Evolutionary conservation across 257 asterid genomes (phyloP).

Genomic region (Jaltomata sinuosa): DNA sequence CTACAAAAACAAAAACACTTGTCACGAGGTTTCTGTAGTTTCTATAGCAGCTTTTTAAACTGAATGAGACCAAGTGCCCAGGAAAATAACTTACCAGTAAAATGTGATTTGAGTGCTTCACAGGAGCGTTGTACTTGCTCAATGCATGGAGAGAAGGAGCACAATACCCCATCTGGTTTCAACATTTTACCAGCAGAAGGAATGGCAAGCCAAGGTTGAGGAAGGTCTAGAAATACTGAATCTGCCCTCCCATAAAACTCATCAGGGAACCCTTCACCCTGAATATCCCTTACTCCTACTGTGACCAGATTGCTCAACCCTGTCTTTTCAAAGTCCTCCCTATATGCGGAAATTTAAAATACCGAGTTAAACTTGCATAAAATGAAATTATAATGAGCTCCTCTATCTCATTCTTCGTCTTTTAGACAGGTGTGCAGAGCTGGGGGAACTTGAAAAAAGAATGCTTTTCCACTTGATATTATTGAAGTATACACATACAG

Average conservation of each 20-base stretch:
- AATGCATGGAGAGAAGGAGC: slow-evolving; percentile 96
- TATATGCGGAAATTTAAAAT: slow-evolving; percentile 5
- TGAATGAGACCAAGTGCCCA: background rate
- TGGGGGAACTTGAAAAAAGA: background rate
- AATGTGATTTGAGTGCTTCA: slow-evolving; percentile 49
- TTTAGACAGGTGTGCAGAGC: background rate
- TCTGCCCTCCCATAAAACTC: slow-evolving; percentile 61
- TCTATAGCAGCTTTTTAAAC: background rate
- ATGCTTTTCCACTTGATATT: slow-evolving; percentile 12
- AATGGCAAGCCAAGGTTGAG: slow-evolving; percentile 96
- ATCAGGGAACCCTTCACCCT: slow-evolving; percentile 92
- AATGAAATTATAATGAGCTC: background rate
- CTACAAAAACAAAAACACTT: slow-evolving; percentile 26
- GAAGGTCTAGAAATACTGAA: slow-evolving; percentile 86
- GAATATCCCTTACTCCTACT: slow-evolving; percentile 85
- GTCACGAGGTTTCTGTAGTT: background rate
- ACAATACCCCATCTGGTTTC: slow-evolving; percentile 82
- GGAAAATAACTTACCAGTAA: slow-evolving; percentile 46
- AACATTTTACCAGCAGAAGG: slow-evolving; percentile 90
- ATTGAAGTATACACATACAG: background rate
- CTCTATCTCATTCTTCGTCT: background rate
- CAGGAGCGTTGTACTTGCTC: slow-evolving; percentile 95
- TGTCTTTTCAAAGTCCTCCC: slow-evolving; percentile 76
- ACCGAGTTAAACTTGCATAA: background rate
- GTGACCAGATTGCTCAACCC: slow-evolving; percentile 76